Evolutionary conservation across 148 eudicot genomes (phyloP).

Genomic region (Drosera capensis): DNA sequence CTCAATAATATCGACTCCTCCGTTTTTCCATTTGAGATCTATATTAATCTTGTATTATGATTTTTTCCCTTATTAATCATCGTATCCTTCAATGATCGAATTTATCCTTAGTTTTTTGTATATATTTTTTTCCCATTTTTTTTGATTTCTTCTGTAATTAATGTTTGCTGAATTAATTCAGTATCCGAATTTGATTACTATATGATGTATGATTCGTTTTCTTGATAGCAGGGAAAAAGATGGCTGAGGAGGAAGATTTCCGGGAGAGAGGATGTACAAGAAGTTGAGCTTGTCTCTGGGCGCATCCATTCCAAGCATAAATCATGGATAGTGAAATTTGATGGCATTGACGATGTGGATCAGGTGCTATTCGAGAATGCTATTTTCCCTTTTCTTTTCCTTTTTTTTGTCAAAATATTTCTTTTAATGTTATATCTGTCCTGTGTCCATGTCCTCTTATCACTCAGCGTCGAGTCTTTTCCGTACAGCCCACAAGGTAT

Average conservation of each 20-base stretch:
- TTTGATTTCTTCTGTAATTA: too few relatives aligned
- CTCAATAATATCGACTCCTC: too few relatives aligned
- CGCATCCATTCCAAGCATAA: slow-evolving; percentile 60
- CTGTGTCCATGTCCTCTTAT: too few relatives aligned
- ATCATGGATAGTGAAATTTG: slow-evolving; percentile 65
- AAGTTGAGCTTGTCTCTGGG: slow-evolving; percentile 68
- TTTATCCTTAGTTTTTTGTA: too few relatives aligned
- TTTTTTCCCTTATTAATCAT: too few relatives aligned
- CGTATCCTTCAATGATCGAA: too few relatives aligned
- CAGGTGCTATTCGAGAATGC: slow-evolving; percentile 27
- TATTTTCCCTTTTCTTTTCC: background rate
- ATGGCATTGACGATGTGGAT: slow-evolving; percentile 47
- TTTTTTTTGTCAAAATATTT: background rate
- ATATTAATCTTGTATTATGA: too few relatives aligned
- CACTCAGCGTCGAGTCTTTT: too few relatives aligned
- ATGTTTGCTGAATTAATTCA: too few relatives aligned
- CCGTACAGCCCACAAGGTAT: too few relatives aligned
- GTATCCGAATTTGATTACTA: background rate
- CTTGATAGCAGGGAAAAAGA: slow-evolving; percentile 70
- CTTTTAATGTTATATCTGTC: background rate
- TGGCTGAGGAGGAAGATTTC: slow-evolving; percentile 64
- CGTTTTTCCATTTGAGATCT: too few relatives aligned
- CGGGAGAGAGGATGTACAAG: slow-evolving; percentile 50
- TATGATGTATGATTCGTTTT: slow-evolving; percentile 7
- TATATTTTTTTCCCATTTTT: too few relatives aligned